Evolutionary conservation across 2,329 filamentous ascomycete species (phyloP).

Genomic region (Dactylellina leptospora): DNA sequence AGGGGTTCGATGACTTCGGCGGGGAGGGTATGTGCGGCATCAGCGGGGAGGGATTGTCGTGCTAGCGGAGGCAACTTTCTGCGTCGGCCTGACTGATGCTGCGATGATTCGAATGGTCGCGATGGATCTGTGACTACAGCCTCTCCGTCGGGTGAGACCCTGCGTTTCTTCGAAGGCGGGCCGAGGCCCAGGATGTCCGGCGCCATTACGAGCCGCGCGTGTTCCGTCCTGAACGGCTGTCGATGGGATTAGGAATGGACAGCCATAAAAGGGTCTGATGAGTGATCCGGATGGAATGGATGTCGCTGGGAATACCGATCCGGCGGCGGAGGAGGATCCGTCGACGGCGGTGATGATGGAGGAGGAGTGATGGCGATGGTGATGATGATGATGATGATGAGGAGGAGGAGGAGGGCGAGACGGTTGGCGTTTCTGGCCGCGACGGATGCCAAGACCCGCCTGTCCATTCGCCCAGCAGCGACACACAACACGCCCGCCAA

Average conservation of each 20-base stretch:
- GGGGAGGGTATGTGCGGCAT: conserved; percentile 38
- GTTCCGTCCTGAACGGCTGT: conserved; percentile 9
- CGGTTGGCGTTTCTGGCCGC: neutral
- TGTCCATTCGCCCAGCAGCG: conserved; percentile 3
- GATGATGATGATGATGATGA: conserved; percentile 11
- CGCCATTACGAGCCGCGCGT: conserved; percentile 37
- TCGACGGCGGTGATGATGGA: neutral
- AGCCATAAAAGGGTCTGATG: neutral
- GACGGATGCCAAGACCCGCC: conserved; percentile 15
- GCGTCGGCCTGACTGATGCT: neutral
- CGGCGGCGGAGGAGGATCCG: conserved; percentile 2
- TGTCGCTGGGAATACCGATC: neutral
- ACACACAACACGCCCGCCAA: neutral
- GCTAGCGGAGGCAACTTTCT: conserved; percentile 47
- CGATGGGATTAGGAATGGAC: neutral
- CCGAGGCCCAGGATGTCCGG: conserved; percentile 49
- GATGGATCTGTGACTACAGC: conserved; percentile 12
- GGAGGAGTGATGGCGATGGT: neutral
- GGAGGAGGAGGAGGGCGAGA: too few relatives aligned
- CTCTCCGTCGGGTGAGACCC: conserved; percentile 47
- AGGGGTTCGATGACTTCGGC: conserved; percentile 37
- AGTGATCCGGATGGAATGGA: neutral
- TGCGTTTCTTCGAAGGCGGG: conserved; percentile 48
- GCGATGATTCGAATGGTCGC: neutral
- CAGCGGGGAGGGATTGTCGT: conserved; percentile 26